A percentile compares a stretch with the other conserved stretches of the same genome.
Conservation (phyloP, 129 eudicot species). For the Silybum marianum region DNA sequence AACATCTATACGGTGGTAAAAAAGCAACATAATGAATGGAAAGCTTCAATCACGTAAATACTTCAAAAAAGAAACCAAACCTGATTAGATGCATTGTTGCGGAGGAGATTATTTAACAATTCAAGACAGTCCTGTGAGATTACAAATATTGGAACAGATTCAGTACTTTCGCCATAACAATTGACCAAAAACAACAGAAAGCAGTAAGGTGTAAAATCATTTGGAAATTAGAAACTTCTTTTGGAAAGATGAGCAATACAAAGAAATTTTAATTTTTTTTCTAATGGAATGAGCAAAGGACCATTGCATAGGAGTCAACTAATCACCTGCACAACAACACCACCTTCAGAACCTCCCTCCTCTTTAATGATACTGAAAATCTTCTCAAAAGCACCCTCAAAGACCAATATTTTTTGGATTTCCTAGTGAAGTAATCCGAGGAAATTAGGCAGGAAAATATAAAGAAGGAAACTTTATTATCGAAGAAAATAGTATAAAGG, state of each 20-base stretch:
- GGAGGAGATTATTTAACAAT: slow-evolving; percentile 83
- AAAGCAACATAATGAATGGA: slow-evolving; percentile 11
- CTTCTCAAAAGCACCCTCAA: slow-evolving; percentile 99
- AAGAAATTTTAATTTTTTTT: neutral
- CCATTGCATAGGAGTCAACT: neutral
- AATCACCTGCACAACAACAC: slow-evolving; percentile 96
- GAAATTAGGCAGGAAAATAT: slow-evolving; percentile 1
- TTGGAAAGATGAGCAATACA: neutral
- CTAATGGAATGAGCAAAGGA: neutral
- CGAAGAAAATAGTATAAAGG: slow-evolving; percentile 7
- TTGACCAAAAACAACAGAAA: slow-evolving; percentile 6
- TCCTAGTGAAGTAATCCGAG: slow-evolving; percentile 49
- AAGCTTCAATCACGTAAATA: neutral
- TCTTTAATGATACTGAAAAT: slow-evolving; percentile 86
- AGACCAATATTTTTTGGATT: slow-evolving; percentile 96
- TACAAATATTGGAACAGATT: slow-evolving; percentile 4
- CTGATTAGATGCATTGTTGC: slow-evolving; percentile 84
- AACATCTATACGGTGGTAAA: slow-evolving; percentile 33
- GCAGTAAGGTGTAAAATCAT: neutral
- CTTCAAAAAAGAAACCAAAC: slow-evolving; percentile 35
- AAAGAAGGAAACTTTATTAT: slow-evolving; percentile 14
- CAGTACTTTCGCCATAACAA: neutral
- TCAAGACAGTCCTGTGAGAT: slow-evolving; percentile 85
- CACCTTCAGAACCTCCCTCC: slow-evolving; percentile 98
- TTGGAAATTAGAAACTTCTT: neutral